These are phyloP conservation scores for Eucalyptus shirleyi DNA, from an alignment of 345 rosid species.

Conservation along the genomic window DNA sequence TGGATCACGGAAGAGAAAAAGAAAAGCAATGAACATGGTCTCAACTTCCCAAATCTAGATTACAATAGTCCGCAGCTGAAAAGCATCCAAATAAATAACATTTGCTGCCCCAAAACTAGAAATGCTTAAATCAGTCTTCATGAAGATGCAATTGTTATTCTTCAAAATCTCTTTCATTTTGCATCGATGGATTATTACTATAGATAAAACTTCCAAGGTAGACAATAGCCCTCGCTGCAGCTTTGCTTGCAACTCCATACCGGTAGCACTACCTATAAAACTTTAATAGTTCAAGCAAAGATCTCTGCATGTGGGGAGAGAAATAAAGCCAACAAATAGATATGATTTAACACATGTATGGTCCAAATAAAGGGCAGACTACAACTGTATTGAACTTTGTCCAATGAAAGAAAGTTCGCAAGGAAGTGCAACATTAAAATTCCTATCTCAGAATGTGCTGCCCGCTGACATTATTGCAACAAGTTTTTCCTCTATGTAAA, in stretches of 20 bases:
- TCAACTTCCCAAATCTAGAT: background rate
- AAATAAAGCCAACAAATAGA: background rate
- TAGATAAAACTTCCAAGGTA: background rate
- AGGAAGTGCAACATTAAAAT: background rate
- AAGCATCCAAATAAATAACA: background rate
- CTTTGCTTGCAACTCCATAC: background rate
- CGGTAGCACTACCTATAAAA: background rate
- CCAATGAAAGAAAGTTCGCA: background rate
- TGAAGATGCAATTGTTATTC: background rate
- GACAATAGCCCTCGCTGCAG: background rate
- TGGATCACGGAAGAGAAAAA: background rate
- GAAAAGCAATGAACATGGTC: background rate
- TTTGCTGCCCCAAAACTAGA: background rate
- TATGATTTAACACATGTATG: background rate
- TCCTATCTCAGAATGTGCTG: background rate
- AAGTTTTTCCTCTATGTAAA: background rate
- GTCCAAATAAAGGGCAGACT: background rate
- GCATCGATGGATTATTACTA: background rate
- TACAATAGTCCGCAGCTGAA: background rate
- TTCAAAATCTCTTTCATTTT: background rate
- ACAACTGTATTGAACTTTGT: background rate
- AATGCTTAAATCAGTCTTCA: background rate
- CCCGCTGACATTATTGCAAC: background rate
- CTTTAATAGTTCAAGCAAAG: background rate
- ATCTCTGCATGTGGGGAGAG: background rate